Percentiles rank a stretch among this genome's conserved stretches.
Evolutionary conservation across 2,329 filamentous ascomycete species (phyloP).

Genomic region (Phaeosphaeriaceae sp.): DNA sequence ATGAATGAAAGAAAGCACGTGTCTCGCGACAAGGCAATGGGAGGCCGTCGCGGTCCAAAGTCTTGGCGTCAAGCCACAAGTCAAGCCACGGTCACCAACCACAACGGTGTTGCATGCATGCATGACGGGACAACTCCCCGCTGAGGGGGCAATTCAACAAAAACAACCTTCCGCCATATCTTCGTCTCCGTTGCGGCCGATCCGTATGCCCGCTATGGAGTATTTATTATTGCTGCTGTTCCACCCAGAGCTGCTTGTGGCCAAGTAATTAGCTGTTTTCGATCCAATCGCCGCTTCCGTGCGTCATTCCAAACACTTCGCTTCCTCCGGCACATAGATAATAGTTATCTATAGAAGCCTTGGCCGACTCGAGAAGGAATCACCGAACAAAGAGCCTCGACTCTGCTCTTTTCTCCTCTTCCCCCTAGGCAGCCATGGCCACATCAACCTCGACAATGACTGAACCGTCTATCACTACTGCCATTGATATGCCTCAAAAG

Average conservation of each 20-base stretch:
- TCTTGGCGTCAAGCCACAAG: not conserved
- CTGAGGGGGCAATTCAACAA: constrained; percentile 27
- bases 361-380: constrained; percentile 8
- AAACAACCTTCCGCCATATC: constrained; percentile 16
- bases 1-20: not conserved
- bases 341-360: constrained; percentile 3
- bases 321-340: constrained; percentile 8
- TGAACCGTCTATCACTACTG: constrained; percentile 11
- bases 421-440: constrained; percentile 34
- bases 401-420: constrained; percentile 9
- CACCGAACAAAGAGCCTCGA: not conserved
- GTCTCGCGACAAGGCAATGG: not conserved
- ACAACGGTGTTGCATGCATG: constrained; percentile 12
- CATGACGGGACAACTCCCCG: constrained; percentile 19
- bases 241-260: constrained; percentile 13
- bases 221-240: constrained; percentile 7
- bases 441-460: constrained; percentile 27
- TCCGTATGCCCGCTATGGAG: constrained; percentile 16
- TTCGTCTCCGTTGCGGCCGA: constrained; percentile 13
- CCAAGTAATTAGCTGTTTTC: constrained; percentile 31
- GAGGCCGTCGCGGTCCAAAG: no score
- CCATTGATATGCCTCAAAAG: constrained; percentile 26
- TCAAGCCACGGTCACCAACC: constrained; percentile 10
- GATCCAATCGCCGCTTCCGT: constrained; percentile 21
- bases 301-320: constrained; percentile 14